Percentiles rank a stretch among this genome's conserved stretches.
These are phyloP conservation scores for Mesembryanthemum crystallinum DNA, from an alignment of 148 eudicot species.

Conservation along the genomic window DNA sequence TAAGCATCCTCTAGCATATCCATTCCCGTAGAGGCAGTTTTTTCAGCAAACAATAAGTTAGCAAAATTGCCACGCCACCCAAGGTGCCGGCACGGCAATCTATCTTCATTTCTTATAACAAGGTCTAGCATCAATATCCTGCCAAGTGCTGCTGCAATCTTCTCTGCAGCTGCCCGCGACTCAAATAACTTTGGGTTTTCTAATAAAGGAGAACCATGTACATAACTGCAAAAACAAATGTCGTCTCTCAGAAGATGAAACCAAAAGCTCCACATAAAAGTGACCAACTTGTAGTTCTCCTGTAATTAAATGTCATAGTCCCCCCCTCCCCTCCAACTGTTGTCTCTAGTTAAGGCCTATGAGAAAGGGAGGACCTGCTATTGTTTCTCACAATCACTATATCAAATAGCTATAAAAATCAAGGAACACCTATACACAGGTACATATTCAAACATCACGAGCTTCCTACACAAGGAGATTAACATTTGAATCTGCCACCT, in stretches of 20 bases:
- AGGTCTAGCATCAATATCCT: constrained; percentile 90
- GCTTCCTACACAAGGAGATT: neutral
- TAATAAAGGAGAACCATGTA: constrained; percentile 89
- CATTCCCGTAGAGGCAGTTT: constrained; percentile 46
- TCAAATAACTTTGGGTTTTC: constrained; percentile 76
- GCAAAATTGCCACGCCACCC: constrained; percentile 98
- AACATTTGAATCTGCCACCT: too few species aligned
- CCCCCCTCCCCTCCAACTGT: neutral
- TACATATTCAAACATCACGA: neutral
- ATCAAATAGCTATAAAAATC: neutral
- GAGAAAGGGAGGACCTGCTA: neutral
- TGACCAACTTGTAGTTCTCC: neutral
- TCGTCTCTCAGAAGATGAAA: constrained; percentile 1
- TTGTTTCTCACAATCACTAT: too few species aligned
- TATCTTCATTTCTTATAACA: constrained; percentile 95
- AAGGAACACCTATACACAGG: neutral
- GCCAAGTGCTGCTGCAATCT: constrained; percentile 80
- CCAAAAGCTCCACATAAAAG: constrained; percentile 16
- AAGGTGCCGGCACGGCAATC: constrained; percentile 88
- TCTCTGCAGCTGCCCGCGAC: constrained; percentile 65
- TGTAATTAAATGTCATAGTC: too few species aligned
- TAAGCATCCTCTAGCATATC: constrained; percentile 75
- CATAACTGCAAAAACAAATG: constrained; percentile 59
- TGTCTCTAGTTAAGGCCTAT: neutral
- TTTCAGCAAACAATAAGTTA: constrained; percentile 77